Evolutionary conservation across 208 protist species (phyloP), one percentile per base, ranked within the genome.

Genomic region (Acanthamoeba healyi): DNA sequence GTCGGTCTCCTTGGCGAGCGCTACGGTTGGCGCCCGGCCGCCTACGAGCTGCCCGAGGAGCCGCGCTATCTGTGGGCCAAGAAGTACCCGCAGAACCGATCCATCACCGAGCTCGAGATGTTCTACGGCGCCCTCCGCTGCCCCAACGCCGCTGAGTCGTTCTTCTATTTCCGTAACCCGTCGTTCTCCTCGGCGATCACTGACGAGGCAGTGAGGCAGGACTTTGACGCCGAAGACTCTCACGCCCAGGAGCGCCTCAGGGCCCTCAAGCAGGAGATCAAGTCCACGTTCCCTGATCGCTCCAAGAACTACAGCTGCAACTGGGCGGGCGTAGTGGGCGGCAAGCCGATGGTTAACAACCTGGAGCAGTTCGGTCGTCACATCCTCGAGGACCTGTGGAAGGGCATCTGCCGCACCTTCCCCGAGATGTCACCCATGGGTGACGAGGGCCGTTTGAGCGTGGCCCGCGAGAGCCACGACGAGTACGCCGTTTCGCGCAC

Each of bases 91-190:
- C 14, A 58, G 17, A 89, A 77, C 24, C 94, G 98, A n/a, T 99
- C 98, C 2, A 97, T 99, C 34, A 99, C 98, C 32, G 98, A 99
- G 93, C 95, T 99, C 17, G 98, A 99, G 96, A 98, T 99, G 97
- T 95, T 96, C 36, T 97, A 98, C 89, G 98, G 96, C 24, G 94
- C 98, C 22, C 97, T 97, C 82, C 14, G 38, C 9, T 5, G 32
- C 1, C 42, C 40, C 9, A 12, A 32, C 34, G 26, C 24, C 12
- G 91, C 46, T 49, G 82, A 92, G 0, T 95, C 94, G 34, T 95
- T 98, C n/a, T 98, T 99, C 94, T 98, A 98, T 92, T 42, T 96
- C 14, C 96, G 95, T 54, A 65, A 96, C 51, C 29, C 82, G 19
- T 56, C 40, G 26, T 84, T 9, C n/a, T n/a, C n/a, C n/a, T n/a